Base-by-base conservation (phyloP, 192 early-diverging fungal genomes). In the Linnemannia schmuckeri region DNA sequence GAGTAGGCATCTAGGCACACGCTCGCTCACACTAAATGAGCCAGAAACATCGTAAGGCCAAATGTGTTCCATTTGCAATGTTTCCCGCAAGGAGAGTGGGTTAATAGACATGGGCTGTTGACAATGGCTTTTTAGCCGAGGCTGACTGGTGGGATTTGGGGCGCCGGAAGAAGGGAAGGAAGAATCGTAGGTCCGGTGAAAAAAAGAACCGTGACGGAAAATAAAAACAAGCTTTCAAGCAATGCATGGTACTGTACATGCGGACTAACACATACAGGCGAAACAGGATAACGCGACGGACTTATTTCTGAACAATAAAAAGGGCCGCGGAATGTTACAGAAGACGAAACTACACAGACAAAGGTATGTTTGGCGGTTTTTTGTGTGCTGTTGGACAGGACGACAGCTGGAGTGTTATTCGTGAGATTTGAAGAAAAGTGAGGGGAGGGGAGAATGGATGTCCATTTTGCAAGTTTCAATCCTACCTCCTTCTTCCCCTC, bases 211-310 rank as follows among this genome's bases (percentile, higher is more conserved):
- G n/a, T n/a, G 38, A 15, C 71, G 42, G 71, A 41, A 49, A 47
- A 73, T 44, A 44, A 27, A 71, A 22, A 17, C 3, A 72, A 72
- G 10, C 42, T 5, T 72, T 42, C 22, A 72, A 72, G 55, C n/a
- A 13, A 27, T 27, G 49, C n/a, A 27, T 57, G n/a, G n/a, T 27
- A 18, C 22, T 7, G 20, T 55, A 57, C n/a, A 27, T 46, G 9
- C 20, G 49, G 17, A 72, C 71, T 72, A 41, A 72, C 24, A 72
- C 41, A 72, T 42, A 46, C 71, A 24, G 18, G 22, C 71, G 68
- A 70, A 70, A 70, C 70, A 72, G 30, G 71, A 41, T 30, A 27
- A 41, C 30, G 61, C 61, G 42, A 73, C 41, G 72, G 41, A 44
- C 6, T 46, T n/a, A 27, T 72, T 41, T 41, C 24, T 17, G 42